phyloP scores from a whole-genome alignment of 805 yeast species.

The Wickerhamiella siamensis region DNA sequence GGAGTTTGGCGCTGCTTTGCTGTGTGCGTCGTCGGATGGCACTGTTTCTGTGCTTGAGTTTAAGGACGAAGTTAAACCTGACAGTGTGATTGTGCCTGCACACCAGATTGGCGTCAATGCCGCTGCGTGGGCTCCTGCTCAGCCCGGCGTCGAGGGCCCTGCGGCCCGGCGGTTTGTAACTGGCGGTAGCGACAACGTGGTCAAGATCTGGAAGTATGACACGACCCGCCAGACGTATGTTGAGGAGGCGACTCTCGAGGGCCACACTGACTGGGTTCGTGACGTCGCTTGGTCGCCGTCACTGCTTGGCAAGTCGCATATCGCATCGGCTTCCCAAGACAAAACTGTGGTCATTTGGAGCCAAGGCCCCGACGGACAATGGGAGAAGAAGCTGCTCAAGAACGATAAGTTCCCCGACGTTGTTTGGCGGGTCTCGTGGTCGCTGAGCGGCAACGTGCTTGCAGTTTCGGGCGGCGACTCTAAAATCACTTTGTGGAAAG shows the following conservation, averaged over 20 bases:
- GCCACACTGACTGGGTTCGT: conserved; percentile 97
- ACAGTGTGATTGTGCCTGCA: conserved; percentile 34
- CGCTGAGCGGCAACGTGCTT: conserved; percentile 83
- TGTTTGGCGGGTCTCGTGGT: conserved; percentile 97
- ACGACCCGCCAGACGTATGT: conserved; percentile 41
- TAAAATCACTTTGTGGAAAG: conserved; percentile 93
- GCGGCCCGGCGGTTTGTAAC: conserved; percentile 61
- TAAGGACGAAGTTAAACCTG: conserved; percentile 63
- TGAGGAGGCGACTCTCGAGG: conserved; percentile 65
- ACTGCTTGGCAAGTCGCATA: conserved; percentile 67
- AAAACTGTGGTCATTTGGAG: conserved; percentile 92
- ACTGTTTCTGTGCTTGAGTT: conserved; percentile 81
- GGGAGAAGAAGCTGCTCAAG: conserved; percentile 70
- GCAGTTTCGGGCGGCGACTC: conserved; percentile 96
- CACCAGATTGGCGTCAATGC: conserved; percentile 91
- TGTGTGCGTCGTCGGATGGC: conserved; percentile 91
- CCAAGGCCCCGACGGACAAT: conserved; percentile 49
- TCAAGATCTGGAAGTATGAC: conserved; percentile 76
- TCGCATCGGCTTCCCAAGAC: conserved; percentile 96
- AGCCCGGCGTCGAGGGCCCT: conserved; percentile 22
- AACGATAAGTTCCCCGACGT: conserved; percentile 87
- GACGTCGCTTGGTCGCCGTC: conserved; percentile 98
- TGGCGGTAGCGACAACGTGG: conserved; percentile 90
- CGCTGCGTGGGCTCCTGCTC: conserved; percentile 74
- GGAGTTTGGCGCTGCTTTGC: conserved; percentile 82